phyloP scores from a whole-genome alignment of 352 stramenopile genomes.

The Phytophthora palmivora region DNA sequence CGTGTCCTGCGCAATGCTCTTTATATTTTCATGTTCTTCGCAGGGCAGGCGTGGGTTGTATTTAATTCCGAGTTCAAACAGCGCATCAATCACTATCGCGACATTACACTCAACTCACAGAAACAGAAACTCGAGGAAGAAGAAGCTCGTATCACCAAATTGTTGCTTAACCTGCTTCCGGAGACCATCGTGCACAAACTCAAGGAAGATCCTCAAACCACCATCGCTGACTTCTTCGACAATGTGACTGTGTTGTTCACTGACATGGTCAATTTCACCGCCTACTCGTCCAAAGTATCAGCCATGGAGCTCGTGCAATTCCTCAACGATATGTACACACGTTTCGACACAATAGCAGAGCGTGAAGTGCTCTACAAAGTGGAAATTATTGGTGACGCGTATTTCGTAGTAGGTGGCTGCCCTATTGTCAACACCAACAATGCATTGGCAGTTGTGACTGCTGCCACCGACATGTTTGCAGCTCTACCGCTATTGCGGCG shows the following conservation, averaged over 20 bases:
- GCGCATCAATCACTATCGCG: slow-evolving; percentile 87
- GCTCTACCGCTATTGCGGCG: slow-evolving; percentile 60
- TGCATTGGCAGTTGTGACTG: slow-evolving; percentile 75
- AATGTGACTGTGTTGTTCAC: slow-evolving; percentile 90
- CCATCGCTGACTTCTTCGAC: slow-evolving; percentile 86
- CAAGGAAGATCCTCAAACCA: slow-evolving; percentile 77
- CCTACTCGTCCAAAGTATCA: slow-evolving; percentile 81
- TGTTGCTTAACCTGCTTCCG: slow-evolving; percentile 80
- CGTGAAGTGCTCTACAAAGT: slow-evolving; percentile 91
- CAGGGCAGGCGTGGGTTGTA: slow-evolving; percentile 78
- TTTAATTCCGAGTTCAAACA: slow-evolving; percentile 89
- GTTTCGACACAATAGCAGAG: slow-evolving; percentile 87
- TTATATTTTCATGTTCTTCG: slow-evolving; percentile 88
- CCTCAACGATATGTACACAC: slow-evolving; percentile 90
- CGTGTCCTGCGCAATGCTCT: slow-evolving; percentile 71
- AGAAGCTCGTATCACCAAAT: slow-evolving; percentile 79
- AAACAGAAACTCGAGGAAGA: slow-evolving; percentile 88
- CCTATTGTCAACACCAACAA: slow-evolving; percentile 69
- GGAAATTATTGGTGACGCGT: slow-evolving; percentile 91
- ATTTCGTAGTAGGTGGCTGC: slow-evolving; percentile 82
- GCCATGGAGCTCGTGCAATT: slow-evolving; percentile 90
- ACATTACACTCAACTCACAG: slow-evolving; percentile 84
- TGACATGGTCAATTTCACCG: slow-evolving; percentile 89
- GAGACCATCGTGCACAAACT: slow-evolving; percentile 89
- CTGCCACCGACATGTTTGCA: slow-evolving; percentile 80